phyloP scores from a whole-genome alignment of 2,329 filamentous ascomycete species.

The Rutstroemia sp. region DNA sequence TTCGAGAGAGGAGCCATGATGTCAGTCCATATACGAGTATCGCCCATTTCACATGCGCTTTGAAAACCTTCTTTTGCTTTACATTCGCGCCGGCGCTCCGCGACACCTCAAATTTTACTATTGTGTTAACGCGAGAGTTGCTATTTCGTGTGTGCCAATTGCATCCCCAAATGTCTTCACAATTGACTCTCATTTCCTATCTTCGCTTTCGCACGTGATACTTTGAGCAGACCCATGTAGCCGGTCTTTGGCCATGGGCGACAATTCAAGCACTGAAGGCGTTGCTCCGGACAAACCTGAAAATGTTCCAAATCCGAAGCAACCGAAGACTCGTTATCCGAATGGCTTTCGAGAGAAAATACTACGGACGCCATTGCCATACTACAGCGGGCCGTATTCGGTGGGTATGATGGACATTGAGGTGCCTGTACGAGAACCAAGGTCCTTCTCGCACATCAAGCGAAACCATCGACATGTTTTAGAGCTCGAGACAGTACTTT shows the following conservation, averaged over 20 bases:
- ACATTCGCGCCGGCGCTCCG: too few relatives aligned
- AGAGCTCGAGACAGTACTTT: slow-evolving; percentile 51
- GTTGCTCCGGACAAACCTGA: not conserved
- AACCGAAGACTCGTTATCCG: slow-evolving; percentile 39
- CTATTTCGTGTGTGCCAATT: not conserved
- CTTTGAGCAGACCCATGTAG: not conserved
- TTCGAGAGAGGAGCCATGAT: too few relatives aligned
- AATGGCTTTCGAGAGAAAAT: slow-evolving; percentile 40
- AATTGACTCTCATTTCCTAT: too few relatives aligned
- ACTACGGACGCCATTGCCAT: slow-evolving; percentile 37
- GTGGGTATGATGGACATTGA: slow-evolving; percentile 49
- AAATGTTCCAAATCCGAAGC: slow-evolving; percentile 7
- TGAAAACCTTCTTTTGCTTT: too few relatives aligned
- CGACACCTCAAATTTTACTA: too few relatives aligned
- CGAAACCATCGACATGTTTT: slow-evolving; percentile 40
- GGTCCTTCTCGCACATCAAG: slow-evolving; percentile 42
- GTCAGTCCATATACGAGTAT: too few relatives aligned
- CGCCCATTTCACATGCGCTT: too few relatives aligned
- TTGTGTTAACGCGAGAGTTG: too few relatives aligned
- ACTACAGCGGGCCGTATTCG: slow-evolving; percentile 45
- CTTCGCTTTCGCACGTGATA: too few relatives aligned
- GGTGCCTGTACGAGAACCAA: slow-evolving; percentile 40
- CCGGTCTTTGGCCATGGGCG: not conserved
- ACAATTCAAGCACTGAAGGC: not conserved
- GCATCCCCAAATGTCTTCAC: not conserved